Base-by-base conservation (phyloP, 345 rosid species). In the Pugionium cornutum region DNA sequence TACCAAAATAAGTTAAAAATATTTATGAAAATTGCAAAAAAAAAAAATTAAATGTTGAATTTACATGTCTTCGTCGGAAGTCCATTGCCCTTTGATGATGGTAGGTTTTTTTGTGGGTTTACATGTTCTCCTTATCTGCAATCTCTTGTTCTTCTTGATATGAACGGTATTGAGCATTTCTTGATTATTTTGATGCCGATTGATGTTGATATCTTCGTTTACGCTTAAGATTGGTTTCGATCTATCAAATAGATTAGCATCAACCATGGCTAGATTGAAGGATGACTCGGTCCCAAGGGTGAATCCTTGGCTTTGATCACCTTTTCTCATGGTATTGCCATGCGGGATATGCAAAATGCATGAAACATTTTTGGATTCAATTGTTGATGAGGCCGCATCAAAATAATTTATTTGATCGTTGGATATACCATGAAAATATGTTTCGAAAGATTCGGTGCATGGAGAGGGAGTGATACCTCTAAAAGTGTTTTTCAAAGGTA, bases 31-130 rank as follows among this genome's bases (percentile, higher is more conserved):
- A 35, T 10, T 29, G 27, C 10, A 43, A 25, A 36, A 34, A 3
- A 34, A 3, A 34, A 34, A 49, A 61, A 53, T 9, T 3, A 5
- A 62, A 44, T 1, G 3, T 64, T 50, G 45, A 44, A 29, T 9
- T 37, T 62, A 84, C 89, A 64, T 74, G 70, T 89, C 96, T 69
- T 89, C 96, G 11, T 70, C 66, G 30, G 75, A 60, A 66, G 83
- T 80, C 92, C 96, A 89, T 45, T 83, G 92, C 8, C 92, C 90
- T 83, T 83, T 86, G 82, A 82, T 80, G 41, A 79, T 59, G 40
- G 9, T 67, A 29, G 40, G 6, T 59, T 74, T 79, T 71, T 73
- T 80, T 1, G n/a, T 9, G 54, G 58, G 10, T 62, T 62, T 76
- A 50, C 7, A 50, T 10, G 25, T 49, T 48, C 67, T 80, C 28